Conservation (phyloP, 805 yeast species). For the Pichia deserticola region DNA sequence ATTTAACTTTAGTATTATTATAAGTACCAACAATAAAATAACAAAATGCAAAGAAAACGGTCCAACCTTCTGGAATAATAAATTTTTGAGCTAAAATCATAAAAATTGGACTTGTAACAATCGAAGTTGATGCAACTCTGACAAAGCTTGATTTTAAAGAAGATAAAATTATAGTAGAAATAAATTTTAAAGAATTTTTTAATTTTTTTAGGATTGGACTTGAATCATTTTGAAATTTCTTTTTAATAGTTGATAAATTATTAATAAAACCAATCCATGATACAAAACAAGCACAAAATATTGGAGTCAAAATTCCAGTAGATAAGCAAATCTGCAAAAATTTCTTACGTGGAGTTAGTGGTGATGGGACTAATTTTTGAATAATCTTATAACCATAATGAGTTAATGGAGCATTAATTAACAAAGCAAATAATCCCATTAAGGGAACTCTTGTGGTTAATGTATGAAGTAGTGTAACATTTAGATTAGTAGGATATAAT, state of each 20-base stretch:
- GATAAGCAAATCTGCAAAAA: constrained; percentile 44
- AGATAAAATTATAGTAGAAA: constrained; percentile 15
- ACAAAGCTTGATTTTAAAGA: constrained; percentile 38
- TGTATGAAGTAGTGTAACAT: constrained; percentile 31
- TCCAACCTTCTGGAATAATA: constrained; percentile 55
- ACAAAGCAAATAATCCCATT: constrained; percentile 50
- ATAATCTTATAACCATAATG: constrained; percentile 46
- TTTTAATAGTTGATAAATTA: constrained; percentile 7
- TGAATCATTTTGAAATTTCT: neutral
- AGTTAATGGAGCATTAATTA: constrained; percentile 49
- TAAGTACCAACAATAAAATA: constrained; percentile 55
- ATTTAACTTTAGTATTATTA: constrained; percentile 50
- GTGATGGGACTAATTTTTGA: constrained; percentile 39
- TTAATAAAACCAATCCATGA: constrained; percentile 48
- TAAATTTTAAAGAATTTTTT: constrained; percentile 11
- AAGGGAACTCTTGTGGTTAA: constrained; percentile 40
- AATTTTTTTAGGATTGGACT: constrained; percentile 4
- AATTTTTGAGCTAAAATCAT: constrained; percentile 50
- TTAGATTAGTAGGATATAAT: neutral
- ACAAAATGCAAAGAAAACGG: constrained; percentile 50
- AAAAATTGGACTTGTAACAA: constrained; percentile 46
- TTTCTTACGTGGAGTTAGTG: constrained; percentile 33
- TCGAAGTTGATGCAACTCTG: constrained; percentile 43
- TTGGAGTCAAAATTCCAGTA: constrained; percentile 49
- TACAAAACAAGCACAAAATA: constrained; percentile 40